Percentiles rank a stretch among this genome's conserved stretches.
These are phyloP conservation scores for Blastobotrys raffinosifermentans DNA, from an alignment of 1,139 yeast species.

Conservation along the genomic window DNA sequence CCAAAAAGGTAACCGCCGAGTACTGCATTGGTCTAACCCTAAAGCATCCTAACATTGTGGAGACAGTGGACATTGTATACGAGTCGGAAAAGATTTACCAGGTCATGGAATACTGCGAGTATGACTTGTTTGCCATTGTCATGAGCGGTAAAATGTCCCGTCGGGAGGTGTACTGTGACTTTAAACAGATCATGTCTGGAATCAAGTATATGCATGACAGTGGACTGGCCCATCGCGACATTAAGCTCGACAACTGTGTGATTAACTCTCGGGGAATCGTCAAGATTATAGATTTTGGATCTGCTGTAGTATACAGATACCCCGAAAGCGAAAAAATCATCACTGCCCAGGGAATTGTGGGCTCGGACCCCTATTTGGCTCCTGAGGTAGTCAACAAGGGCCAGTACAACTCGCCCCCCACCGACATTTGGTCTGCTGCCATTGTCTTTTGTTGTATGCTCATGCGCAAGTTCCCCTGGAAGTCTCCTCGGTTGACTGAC, in stretches of 20 bases:
- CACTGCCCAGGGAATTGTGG: conserved; percentile 85
- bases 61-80: conserved; percentile 84
- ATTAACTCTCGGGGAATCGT: conserved; percentile 80
- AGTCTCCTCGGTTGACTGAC: conserved; percentile 83
- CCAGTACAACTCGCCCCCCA: conserved; percentile 87
- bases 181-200: conserved; percentile 79
- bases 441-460: conserved; percentile 94
- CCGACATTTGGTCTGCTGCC: conserved; percentile 93
- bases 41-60: conserved; percentile 84
- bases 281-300: conserved; percentile 88
- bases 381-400: conserved; percentile 85
- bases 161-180: conserved; percentile 83
- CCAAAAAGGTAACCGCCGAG: conserved; percentile 91
- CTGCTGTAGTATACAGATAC: conserved; percentile 87
- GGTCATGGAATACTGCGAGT: conserved; percentile 94
- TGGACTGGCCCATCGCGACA: conserved; percentile 89
- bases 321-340: conserved; percentile 79
- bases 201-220: conserved; percentile 77
- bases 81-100: conserved; percentile 84
- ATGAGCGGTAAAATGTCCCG: conserved; percentile 91
- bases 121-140: conserved; percentile 87
- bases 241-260: conserved; percentile 90
- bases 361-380: conserved; percentile 90
- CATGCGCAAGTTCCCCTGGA: conserved; percentile 93
- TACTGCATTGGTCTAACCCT: conserved; percentile 91